Evolutionary conservation across 164 flowering plant genomes (phyloP), one percentile per base, ranked within the genome.

Genomic region (Houttuynia cordata): DNA sequence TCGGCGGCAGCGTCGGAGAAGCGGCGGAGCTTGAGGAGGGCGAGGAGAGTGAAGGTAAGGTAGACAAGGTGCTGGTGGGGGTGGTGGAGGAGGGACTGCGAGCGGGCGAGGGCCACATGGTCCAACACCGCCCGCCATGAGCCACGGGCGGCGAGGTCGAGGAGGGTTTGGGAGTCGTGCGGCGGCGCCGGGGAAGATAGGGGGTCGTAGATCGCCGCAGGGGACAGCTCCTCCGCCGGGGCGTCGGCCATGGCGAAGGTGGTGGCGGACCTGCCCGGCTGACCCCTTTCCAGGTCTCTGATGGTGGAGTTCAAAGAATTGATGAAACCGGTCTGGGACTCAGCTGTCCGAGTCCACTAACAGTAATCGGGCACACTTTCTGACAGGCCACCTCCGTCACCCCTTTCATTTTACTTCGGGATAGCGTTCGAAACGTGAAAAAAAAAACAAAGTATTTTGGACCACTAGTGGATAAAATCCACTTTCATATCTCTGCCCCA

Each of bases 61-160:
- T 88, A 84, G 63, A 75, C 73, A 64, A 91, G 81, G 70, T 81
- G 88, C 30, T 88, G 81, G 76, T 91, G 97, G 20, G 97, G 96
- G 53, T 73, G 63, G 30, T 69, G 59, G 61, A 81, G 86, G 70
- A 80, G 83, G 12, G 80, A 70, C 56, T 64, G 83, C 21, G 78
- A 69, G 23, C 87, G 81, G 39, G 88, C 78, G 13, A 72, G 80
- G 8, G 72, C 42, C 41, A 86, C 76, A 63, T 82, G 81, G 75
- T 94, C 97, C 71, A 87, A 70, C 64, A 91, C 70, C 20, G 96
- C 62, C 4, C 80, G 78, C 95, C 91, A 94, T 23, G 96, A 81
- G 71, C 99, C 97, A 30, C 91, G 85, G 51, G 66, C 67, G 51
- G 97, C 91, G 41, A 90, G 91, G 70, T 85, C 93, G 58, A 83